phyloP scores from a whole-genome alignment of 108 stramenopile genomes.

The Cylindrotheca fusiformis region DNA sequence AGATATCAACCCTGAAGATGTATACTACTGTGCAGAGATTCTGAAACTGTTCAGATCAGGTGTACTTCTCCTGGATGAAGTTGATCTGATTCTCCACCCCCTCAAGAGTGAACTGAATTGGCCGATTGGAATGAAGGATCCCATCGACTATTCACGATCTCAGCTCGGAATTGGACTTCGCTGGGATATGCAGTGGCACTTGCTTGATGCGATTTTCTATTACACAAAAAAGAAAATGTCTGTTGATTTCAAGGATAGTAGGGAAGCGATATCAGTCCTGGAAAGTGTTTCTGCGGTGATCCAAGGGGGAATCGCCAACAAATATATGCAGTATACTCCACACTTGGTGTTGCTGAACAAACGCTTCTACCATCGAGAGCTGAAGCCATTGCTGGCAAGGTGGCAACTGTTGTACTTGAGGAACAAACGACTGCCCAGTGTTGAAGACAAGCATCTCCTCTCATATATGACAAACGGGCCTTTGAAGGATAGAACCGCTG shows the following conservation, averaged over 20 bases:
- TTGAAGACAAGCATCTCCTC: constrained; percentile 89
- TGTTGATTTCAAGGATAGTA: constrained; percentile 80
- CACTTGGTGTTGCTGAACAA: constrained; percentile 92
- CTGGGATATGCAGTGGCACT: constrained; percentile 96
- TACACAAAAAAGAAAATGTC: constrained; percentile 78
- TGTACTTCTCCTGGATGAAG: constrained; percentile 95
- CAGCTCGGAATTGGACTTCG: constrained; percentile 88
- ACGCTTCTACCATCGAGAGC: constrained; percentile 80
- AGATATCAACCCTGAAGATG: constrained; percentile 80
- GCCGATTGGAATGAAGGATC: constrained; percentile 95
- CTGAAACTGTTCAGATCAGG: constrained; percentile 88
- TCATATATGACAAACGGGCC: constrained; percentile 93
- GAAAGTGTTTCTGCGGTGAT: constrained; percentile 77
- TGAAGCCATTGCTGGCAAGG: constrained; percentile 91
- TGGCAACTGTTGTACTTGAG: constrained; percentile 96
- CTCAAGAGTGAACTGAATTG: constrained; percentile 99
- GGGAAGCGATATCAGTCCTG: constrained; percentile 84
- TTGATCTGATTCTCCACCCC: constrained; percentile 96
- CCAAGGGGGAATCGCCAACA: constrained; percentile 76
- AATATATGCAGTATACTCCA: constrained; percentile 86
- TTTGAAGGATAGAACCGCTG: constrained; percentile 64
- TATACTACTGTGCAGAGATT: constrained; percentile 87
- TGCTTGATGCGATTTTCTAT: constrained; percentile 89
- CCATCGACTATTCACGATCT: constrained; percentile 93
- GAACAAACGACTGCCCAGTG: constrained; percentile 83